Conservation (phyloP, 441 rosid species). For the Macaranga tanarius region DNA sequence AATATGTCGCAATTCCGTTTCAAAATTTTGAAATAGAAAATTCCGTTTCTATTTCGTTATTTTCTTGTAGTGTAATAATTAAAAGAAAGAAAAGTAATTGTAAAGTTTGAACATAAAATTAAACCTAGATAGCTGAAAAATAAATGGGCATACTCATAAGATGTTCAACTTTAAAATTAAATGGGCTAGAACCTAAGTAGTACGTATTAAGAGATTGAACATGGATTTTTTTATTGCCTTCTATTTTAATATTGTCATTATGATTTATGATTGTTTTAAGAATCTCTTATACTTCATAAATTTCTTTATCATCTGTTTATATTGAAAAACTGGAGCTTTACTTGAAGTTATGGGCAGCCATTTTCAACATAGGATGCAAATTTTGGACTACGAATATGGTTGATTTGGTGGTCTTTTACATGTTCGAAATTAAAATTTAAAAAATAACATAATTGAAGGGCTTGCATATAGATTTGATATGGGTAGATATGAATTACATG, state of each 20-base stretch:
- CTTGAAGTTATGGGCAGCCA: conserved; percentile 32
- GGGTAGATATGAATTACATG: too few species aligned
- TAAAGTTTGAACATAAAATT: too few species aligned
- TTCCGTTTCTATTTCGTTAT: too few species aligned
- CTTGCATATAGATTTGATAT: too few species aligned
- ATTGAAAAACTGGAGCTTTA: conserved; percentile 22
- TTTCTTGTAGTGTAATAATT: too few species aligned
- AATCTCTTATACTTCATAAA: conserved; percentile 27
- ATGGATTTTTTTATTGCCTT: neutral
- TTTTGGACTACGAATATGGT: conserved; percentile 40
- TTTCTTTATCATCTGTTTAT: conserved; percentile 17
- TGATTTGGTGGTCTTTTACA: neutral
- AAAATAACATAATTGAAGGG: too few species aligned
- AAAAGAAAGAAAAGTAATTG: too few species aligned
- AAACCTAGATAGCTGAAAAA: too few species aligned
- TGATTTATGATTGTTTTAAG: conserved; percentile 1
- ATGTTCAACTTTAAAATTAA: neutral
- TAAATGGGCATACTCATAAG: too few species aligned
- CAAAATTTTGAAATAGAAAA: too few species aligned
- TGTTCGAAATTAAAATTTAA: too few species aligned
- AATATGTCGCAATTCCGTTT: too few species aligned
- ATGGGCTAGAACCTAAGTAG: neutral
- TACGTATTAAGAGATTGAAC: neutral
- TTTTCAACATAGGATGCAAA: conserved; percentile 31
- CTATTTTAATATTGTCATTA: conserved; percentile 13